Evolutionary conservation across 2,329 filamentous ascomycete genomes (phyloP).

Genomic region (Sporothrix brasiliensis): DNA sequence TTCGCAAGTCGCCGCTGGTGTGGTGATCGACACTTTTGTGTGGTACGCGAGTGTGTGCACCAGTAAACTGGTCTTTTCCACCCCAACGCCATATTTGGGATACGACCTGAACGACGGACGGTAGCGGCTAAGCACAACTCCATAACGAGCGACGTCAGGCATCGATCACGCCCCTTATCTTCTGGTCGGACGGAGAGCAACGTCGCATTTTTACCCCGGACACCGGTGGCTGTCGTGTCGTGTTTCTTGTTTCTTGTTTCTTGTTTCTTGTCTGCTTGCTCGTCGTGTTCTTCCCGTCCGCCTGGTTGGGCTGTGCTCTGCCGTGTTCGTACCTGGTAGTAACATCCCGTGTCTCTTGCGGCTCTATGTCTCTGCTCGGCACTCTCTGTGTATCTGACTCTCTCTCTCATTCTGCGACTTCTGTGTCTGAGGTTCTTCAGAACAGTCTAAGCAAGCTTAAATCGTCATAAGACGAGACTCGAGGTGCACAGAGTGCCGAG

Average conservation of each 20-base stretch:
- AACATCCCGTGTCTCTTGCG: background rate
- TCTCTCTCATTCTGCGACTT: background rate
- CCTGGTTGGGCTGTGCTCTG: background rate
- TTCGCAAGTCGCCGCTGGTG: constrained; percentile 7
- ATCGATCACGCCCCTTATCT: too few species aligned
- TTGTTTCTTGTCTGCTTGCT: background rate
- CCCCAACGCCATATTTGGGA: background rate
- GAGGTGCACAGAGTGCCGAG: background rate
- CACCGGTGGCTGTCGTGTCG: background rate
- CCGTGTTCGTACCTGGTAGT: constrained; percentile 9
- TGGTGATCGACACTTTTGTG: constrained; percentile 8
- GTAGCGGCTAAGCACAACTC: too few species aligned
- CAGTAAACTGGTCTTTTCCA: too few species aligned
- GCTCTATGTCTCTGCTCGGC: background rate
- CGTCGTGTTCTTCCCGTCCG: background rate
- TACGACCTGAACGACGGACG: background rate
- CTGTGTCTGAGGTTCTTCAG: background rate
- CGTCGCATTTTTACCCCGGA: constrained; percentile 18
- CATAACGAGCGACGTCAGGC: background rate
- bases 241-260: background rate
- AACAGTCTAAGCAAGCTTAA: background rate
- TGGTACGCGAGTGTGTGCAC: background rate
- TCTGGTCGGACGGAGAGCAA: background rate
- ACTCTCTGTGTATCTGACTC: background rate
- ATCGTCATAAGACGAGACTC: constrained; percentile 1